Percentiles rank a stretch among this genome's conserved stretches.
Evolutionary conservation across 306 rosid genomes (phyloP).

Genomic region (cucumber (Cucumis sativus)): DNA sequence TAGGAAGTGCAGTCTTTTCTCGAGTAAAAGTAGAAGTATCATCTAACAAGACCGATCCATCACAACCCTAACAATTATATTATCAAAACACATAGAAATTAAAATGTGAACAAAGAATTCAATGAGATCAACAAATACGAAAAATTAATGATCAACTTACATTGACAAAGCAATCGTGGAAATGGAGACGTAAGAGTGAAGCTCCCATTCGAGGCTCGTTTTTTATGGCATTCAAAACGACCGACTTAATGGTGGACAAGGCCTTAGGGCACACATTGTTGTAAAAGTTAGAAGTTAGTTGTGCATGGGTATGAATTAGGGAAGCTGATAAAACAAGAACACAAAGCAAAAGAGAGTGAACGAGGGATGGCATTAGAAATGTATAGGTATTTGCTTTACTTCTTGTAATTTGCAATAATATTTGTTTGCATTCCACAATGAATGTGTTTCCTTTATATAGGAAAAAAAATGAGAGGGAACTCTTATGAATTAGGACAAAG

Average conservation of each 20-base stretch:
- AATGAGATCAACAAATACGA: background rate
- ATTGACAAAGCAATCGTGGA: slow-evolving; percentile 24
- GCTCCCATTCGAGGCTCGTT: slow-evolving; percentile 19
- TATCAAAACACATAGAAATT: background rate
- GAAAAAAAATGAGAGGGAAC: background rate
- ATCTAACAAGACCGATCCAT: slow-evolving; percentile 48
- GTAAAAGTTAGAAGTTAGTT: slow-evolving; percentile 8
- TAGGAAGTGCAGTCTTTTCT: slow-evolving; percentile 43
- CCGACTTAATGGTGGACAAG: background rate
- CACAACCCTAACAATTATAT: slow-evolving; percentile 38
- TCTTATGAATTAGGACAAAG: background rate
- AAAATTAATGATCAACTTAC: slow-evolving; percentile 1
- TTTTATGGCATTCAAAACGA: background rate
- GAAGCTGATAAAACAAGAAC: background rate
- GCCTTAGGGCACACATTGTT: slow-evolving; percentile 13
- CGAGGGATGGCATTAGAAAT: slow-evolving; percentile 12
- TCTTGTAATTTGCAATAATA: background rate
- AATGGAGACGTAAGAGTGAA: slow-evolving; percentile 22
- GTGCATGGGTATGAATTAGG: slow-evolving; percentile 1
- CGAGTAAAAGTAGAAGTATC: slow-evolving; percentile 29
- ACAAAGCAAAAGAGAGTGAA: background rate
- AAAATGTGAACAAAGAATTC: background rate
- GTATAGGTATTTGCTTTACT: background rate
- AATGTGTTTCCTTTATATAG: background rate
- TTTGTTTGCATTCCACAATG: background rate